A percentile compares a stretch with the other conserved stretches of the same genome.
phyloP scores from a whole-genome alignment of 495 filamentous ascomycete species.

The Penicillium paradoxum region DNA sequence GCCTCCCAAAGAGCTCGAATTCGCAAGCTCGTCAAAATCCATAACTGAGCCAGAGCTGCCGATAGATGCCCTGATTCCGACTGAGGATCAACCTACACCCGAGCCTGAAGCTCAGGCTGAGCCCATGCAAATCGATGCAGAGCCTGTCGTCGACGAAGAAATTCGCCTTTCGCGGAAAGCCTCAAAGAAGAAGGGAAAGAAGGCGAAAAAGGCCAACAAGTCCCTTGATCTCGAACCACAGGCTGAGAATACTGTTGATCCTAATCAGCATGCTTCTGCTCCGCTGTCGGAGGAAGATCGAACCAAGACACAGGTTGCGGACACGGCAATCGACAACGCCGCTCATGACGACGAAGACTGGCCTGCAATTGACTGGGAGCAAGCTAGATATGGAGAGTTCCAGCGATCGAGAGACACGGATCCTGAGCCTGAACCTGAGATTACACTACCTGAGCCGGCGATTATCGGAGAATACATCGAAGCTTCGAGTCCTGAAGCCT shows the following conservation, averaged over 20 bases:
- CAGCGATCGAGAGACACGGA: slow-evolving; percentile 24
- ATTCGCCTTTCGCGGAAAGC: slow-evolving; percentile 22
- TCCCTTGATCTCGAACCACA: slow-evolving; percentile 1
- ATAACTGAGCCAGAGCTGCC: slow-evolving; percentile 1
- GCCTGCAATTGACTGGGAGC: slow-evolving; percentile 39
- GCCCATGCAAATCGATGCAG: neutral
- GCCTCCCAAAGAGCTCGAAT: neutral
- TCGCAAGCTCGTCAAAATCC: neutral
- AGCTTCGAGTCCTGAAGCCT: slow-evolving; percentile 25
- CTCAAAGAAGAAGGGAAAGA: slow-evolving; percentile 25
- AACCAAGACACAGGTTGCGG: slow-evolving; percentile 12
- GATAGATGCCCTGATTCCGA: neutral
- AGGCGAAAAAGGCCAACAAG: slow-evolving; percentile 19
- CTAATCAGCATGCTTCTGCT: neutral
- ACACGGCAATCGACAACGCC: slow-evolving; percentile 1
- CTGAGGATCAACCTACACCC: slow-evolving; percentile 1
- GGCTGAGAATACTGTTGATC: neutral
- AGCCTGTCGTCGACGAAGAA: slow-evolving; percentile 2
- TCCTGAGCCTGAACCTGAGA: slow-evolving; percentile 19
- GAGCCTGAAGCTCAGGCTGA: slow-evolving; percentile 7
- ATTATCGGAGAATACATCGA: slow-evolving; percentile 34
- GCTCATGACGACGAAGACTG: slow-evolving; percentile 28
- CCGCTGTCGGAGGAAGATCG: slow-evolving; percentile 4
- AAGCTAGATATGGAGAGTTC: slow-evolving; percentile 22
- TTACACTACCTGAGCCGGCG: slow-evolving; percentile 21